A percentile compares a stretch with the other conserved stretches of the same genome.
phyloP scores from a whole-genome alignment of 495 filamentous ascomycete species.

The Bombardia bombarda region DNA sequence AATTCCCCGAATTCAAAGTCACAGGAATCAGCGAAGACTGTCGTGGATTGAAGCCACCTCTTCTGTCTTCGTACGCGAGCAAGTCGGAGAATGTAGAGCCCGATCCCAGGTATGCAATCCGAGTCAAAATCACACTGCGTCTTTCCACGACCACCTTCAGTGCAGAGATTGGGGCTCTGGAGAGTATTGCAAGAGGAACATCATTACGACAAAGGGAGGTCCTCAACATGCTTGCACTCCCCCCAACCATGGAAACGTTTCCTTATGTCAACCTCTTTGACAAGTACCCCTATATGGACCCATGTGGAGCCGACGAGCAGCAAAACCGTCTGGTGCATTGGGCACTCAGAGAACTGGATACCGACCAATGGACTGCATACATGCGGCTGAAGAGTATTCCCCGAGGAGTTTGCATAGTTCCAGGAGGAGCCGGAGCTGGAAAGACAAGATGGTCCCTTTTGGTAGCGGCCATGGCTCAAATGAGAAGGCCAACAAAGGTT shows the following conservation, averaged over 20 bases:
- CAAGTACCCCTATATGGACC: neutral
- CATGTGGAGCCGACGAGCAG: neutral
- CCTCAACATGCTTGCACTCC: neutral
- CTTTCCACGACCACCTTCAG: neutral
- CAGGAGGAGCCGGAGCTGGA: neutral
- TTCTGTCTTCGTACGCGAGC: neutral
- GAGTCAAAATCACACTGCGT: neutral
- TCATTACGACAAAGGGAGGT: neutral
- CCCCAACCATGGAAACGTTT: neutral
- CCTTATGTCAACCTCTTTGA: neutral
- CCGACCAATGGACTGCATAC: neutral
- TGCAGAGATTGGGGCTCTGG: neutral
- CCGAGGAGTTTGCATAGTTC: neutral
- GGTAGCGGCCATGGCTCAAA: neutral
- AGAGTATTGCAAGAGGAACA: neutral
- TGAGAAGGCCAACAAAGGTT: constrained; percentile 3
- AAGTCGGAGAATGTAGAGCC: neutral
- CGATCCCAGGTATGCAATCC: neutral
- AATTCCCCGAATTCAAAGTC: neutral
- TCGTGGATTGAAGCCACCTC: neutral
- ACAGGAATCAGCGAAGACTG: neutral
- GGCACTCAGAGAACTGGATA: neutral
- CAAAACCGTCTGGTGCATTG: neutral
- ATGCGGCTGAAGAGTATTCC: neutral
- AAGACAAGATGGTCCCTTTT: neutral